Evolutionary conservation across 202 grass and related monocot species (phyloP).

Genomic region (Bolboschoenoplectus hybrid): DNA sequence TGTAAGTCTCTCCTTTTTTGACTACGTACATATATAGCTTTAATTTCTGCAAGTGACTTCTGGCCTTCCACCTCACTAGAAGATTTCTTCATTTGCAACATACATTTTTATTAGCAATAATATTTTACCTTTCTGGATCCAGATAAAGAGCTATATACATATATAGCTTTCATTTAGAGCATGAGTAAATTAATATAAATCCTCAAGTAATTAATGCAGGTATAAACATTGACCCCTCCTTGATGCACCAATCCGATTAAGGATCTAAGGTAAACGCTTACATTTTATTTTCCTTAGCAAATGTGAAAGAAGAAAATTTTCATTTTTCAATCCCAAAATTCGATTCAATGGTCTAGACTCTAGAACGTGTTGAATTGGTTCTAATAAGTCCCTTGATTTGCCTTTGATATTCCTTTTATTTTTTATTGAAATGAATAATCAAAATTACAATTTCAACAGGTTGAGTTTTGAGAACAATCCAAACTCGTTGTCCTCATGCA

Average conservation of each 20-base stretch:
- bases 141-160: neutral
- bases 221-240: neutral
- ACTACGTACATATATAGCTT: neutral
- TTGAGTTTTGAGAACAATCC: neutral
- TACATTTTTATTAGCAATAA: neutral
- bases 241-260: neutral
- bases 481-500: neutral
- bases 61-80: neutral
- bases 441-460: neutral
- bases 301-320: neutral
- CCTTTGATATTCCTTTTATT: neutral
- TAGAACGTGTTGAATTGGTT: conserved; percentile 20
- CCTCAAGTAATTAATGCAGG: neutral
- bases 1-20: neutral
- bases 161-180: neutral
- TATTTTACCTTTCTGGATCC: neutral
- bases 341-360: conserved; percentile 7
- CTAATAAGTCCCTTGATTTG: neutral
- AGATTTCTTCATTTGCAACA: neutral
- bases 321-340: neutral
- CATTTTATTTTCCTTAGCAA: neutral
- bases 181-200: neutral
- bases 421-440: conserved; percentile 1
- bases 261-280: neutral
- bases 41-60: neutral